A percentile compares a stretch with the other conserved stretches of the same genome.
Conservation (phyloP, 345 rosid genomes). For the Cochlearia excelsa region DNA sequence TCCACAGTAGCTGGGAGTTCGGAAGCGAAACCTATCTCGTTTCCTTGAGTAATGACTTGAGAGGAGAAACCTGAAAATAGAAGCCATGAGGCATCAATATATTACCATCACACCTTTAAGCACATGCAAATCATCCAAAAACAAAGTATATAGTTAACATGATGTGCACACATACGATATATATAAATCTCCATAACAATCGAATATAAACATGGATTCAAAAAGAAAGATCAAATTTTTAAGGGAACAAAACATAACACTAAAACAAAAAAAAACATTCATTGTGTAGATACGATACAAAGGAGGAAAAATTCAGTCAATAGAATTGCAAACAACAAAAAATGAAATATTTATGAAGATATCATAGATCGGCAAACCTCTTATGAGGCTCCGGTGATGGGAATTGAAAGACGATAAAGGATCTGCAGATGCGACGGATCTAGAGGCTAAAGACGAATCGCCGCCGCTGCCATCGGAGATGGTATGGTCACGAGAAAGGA, state of each 20-base stretch:
- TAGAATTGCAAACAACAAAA: not conserved
- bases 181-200: too few relatives aligned
- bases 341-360: constrained; percentile 1
- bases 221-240: too few relatives aligned
- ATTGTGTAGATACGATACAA: too few relatives aligned
- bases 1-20: constrained; percentile 58
- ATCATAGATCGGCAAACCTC: constrained; percentile 42
- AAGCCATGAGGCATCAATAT: constrained; percentile 1
- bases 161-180: too few relatives aligned
- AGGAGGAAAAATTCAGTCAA: not conserved
- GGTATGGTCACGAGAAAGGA: constrained; percentile 37
- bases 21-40: constrained; percentile 30
- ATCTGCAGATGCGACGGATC: constrained; percentile 19
- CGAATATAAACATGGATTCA: too few relatives aligned
- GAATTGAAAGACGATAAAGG: constrained; percentile 28
- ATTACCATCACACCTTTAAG: not conserved
- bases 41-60: constrained; percentile 27
- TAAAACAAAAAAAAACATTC: too few relatives aligned
- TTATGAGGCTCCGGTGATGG: constrained; percentile 40
- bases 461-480: constrained; percentile 22
- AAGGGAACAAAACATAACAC: too few relatives aligned
- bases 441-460: constrained; percentile 24
- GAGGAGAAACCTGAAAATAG: constrained; percentile 28
- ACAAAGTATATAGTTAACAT: too few relatives aligned
- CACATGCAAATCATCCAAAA: too few relatives aligned